Evolutionary conservation across 345 rosid species (phyloP), one percentile per base, ranked within the genome.

Genomic region (Syzygium oleosum): DNA sequence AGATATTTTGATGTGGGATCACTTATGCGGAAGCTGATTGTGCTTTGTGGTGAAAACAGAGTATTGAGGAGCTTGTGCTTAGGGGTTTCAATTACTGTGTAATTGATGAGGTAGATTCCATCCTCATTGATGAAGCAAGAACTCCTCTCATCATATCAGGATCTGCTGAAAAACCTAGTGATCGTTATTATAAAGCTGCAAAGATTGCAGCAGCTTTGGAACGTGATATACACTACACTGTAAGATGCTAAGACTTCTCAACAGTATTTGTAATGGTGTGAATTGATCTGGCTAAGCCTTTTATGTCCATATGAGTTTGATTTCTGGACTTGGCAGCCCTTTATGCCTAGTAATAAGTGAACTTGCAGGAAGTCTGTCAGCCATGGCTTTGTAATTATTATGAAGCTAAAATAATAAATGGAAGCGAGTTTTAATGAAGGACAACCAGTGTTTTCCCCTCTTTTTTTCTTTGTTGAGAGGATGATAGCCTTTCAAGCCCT

Each of bases 121-220:
- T 97, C 91, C 99, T 97, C 88, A 95, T 95, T 90, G 99, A 97
- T 92, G 99, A 97, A 92, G 99, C 99, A 92, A 95, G 99, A 89
- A 97, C 99, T 87, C 99, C 99, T 84, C 96, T 97, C 58, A 95
- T 96, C 91, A 96, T 95, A 90, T 96, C 99, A 84, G 99, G 99
- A 59, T 94, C 96, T 68, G 99, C 99, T 84, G 99, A 97, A 92
- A 97, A 94, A 92, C 99, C 99, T 25, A 95, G 99, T 92, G 99
- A 96, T 86, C 95, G 87, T 12, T 97, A 96, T 85, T 97, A 96
- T 80, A 97, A 97, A 93, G 99, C 98, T 90, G 99, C 99, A 68
- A 97, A 95, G 92, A 92, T 97, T 88, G 98, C 98, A 87, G 88
- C 93, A 22, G 98, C 96, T 88, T 96, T 97, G 91, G 98, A 95